Percentiles rank a stretch among this genome's conserved stretches.
Conservation (phyloP, 352 stramenopile species). For the Phytophthora cryptogea region DNA sequence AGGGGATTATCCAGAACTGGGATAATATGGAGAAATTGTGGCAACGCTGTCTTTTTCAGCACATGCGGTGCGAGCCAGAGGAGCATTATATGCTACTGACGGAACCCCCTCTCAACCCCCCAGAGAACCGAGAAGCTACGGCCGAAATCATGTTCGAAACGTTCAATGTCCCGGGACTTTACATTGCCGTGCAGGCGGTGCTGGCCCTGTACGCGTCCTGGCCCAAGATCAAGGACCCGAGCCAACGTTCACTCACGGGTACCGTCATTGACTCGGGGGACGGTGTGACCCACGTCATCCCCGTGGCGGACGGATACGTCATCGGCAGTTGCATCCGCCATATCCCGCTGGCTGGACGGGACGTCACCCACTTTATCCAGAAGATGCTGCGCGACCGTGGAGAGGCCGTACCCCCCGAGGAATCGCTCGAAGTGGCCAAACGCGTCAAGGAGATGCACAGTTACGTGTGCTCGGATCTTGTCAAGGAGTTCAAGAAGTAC, state of each 20-base stretch:
- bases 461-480: constrained; percentile 95
- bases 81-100: constrained; percentile 94
- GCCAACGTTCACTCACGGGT: constrained; percentile 91
- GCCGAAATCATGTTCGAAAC: constrained; percentile 98
- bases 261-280: constrained; percentile 95
- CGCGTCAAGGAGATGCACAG: constrained; percentile 95
- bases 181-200: constrained; percentile 96
- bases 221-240: constrained; percentile 89
- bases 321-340: constrained; percentile 95
- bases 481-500: constrained; percentile 97
- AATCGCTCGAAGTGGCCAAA: constrained; percentile 91
- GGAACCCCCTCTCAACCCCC: constrained; percentile 93
- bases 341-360: constrained; percentile 92
- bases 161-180: constrained; percentile 94
- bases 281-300: constrained; percentile 95
- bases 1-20: constrained; percentile 94
- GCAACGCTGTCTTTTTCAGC: constrained; percentile 93
- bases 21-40: constrained; percentile 96
- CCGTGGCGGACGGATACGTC: constrained; percentile 95
- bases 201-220: constrained; percentile 94
- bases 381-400: constrained; percentile 92
- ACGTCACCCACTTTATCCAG: constrained; percentile 97
- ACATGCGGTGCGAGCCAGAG: constrained; percentile 93
- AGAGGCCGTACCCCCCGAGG: constrained; percentile 91
- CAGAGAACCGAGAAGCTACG: constrained; percentile 95